Evolutionary conservation across 768 basidiomycete genomes (phyloP), one percentile per base, ranked within the genome.

Genomic region (Boletus rex-veris): DNA sequence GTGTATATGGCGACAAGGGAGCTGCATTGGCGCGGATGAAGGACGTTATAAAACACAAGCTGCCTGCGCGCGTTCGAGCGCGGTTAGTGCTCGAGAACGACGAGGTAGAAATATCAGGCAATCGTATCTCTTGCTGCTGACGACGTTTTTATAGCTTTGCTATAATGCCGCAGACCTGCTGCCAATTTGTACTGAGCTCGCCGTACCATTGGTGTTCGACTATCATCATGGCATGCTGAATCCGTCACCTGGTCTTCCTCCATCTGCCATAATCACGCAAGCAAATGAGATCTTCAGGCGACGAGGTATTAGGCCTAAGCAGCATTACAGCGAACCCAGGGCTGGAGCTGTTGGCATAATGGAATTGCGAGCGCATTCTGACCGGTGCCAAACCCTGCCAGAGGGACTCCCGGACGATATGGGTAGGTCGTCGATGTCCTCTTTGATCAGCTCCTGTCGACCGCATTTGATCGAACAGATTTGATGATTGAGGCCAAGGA

Each of bases 401-500:
- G 64, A 63, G 0, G 82, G 82, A 56, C 64, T 89, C 28, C 85
- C 85, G 0, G 80, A 82, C 57, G 86, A 86, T 54, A 84, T 88
- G 73, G 85, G 81, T 80, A 56, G 46, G 78, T 62, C 26, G 16
- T 2, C 5, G 45, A 14, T 28, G 24, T 24, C 36, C 42, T 7
- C 14, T 9, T 21, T 35, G 35, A 12, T 3, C 5, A 35, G 37
- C n/a, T 21, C 6, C 33, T 19, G 4, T 43, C 10, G 16, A 26
- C 8, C 6, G 6, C 19, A 44, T n/a, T 14, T 3, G 21, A 4
- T 19, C 18, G 12, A 38, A 63, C 77, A 64, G 92, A 95, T 72
- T 64, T 95, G 59, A 93, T 95, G 92, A 92, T 94, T 54, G 92
- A 95, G 77, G 91, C 91, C 3, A 92, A 93, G 68, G 90, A 90